These are phyloP conservation scores for Talaromyces sp. DNA, from an alignment of 2,329 filamentous ascomycete genomes.

Conservation along the genomic window DNA sequence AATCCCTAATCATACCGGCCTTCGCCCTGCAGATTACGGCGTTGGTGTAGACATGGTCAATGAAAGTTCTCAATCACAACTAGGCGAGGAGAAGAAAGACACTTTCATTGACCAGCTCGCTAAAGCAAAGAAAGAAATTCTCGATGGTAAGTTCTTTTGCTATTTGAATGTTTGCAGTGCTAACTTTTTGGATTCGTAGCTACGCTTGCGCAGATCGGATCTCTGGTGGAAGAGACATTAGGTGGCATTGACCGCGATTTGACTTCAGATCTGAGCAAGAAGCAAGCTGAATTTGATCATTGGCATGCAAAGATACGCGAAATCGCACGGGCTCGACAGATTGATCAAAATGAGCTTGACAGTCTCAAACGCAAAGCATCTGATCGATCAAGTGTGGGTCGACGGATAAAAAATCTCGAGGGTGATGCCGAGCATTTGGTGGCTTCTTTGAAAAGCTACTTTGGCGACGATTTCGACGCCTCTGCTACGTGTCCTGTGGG, in stretches of 20 bases:
- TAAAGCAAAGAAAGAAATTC: constrained; percentile 46
- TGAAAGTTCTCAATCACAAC: constrained; percentile 43
- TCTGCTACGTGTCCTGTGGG: constrained; percentile 47
- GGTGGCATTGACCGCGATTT: constrained; percentile 76
- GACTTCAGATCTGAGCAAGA: constrained; percentile 73
- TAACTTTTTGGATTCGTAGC: constrained; percentile 39
- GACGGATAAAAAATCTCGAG: constrained; percentile 75
- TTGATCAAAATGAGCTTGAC: constrained; percentile 71
- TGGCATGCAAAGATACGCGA: constrained; percentile 78
- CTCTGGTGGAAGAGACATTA: constrained; percentile 79
- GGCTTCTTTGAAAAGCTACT: constrained; percentile 49
- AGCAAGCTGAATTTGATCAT: constrained; percentile 77
- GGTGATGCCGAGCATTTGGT: constrained; percentile 71
- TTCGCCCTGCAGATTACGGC: constrained; percentile 90
- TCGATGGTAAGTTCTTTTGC: constrained; percentile 39
- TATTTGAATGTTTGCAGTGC: not conserved
- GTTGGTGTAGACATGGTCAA: constrained; percentile 67
- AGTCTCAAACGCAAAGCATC: constrained; percentile 64
- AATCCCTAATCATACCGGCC: constrained; percentile 83
- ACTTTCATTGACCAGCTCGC: constrained; percentile 44
- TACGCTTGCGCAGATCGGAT: constrained; percentile 36
- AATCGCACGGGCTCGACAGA: constrained; percentile 72
- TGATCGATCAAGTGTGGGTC: constrained; percentile 60
- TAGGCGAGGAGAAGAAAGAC: constrained; percentile 46
- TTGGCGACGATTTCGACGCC: constrained; percentile 43